These are phyloP conservation scores for Penicillium dipodomyicola DNA, from an alignment of 495 filamentous ascomycete species.

Conservation along the genomic window DNA sequence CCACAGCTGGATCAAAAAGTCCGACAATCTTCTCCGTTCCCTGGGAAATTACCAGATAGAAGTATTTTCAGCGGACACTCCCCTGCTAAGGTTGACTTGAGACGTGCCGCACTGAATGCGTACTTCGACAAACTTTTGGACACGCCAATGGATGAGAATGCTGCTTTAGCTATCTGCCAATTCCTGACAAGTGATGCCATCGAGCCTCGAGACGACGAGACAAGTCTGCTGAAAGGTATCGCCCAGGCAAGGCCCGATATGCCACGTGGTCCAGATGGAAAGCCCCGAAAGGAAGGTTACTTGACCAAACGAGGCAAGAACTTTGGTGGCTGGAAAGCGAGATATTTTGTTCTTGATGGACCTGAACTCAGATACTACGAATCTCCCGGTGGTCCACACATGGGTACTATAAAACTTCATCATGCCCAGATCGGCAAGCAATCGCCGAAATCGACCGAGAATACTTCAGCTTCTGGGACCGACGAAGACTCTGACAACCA, in stretches of 20 bases:
- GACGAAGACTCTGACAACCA: slow-evolving; percentile 84
- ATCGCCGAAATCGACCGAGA: slow-evolving; percentile 52
- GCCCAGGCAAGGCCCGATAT: slow-evolving; percentile 40
- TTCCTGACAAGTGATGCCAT: slow-evolving; percentile 87
- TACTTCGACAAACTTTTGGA: slow-evolving; percentile 85
- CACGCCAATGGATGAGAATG: slow-evolving; percentile 71
- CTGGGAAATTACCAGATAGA: slow-evolving; percentile 74
- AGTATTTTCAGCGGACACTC: slow-evolving; percentile 89
- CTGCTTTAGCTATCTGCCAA: slow-evolving; percentile 79
- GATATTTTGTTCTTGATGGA: slow-evolving; percentile 90
- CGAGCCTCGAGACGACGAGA: slow-evolving; percentile 68
- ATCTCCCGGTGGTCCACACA: slow-evolving; percentile 76
- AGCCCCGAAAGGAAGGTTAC: slow-evolving; percentile 81
- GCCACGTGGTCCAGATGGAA: slow-evolving; percentile 56
- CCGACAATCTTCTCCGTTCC: slow-evolving; percentile 64
- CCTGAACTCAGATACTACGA: slow-evolving; percentile 91
- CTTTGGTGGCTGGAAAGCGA: slow-evolving; percentile 98
- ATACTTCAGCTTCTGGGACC: slow-evolving; percentile 56
- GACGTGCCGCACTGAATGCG: slow-evolving; percentile 73
- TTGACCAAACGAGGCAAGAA: slow-evolving; percentile 96
- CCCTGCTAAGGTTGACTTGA: slow-evolving; percentile 87
- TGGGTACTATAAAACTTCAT: slow-evolving; percentile 89
- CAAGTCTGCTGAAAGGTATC: slow-evolving; percentile 46
- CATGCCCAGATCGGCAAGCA: slow-evolving; percentile 95
- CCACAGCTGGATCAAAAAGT: slow-evolving; percentile 76